A percentile compares a stretch with the other conserved stretches of the same genome.
Conservation (phyloP, 805 yeast genomes). For the Ogataea glucozyma region DNA sequence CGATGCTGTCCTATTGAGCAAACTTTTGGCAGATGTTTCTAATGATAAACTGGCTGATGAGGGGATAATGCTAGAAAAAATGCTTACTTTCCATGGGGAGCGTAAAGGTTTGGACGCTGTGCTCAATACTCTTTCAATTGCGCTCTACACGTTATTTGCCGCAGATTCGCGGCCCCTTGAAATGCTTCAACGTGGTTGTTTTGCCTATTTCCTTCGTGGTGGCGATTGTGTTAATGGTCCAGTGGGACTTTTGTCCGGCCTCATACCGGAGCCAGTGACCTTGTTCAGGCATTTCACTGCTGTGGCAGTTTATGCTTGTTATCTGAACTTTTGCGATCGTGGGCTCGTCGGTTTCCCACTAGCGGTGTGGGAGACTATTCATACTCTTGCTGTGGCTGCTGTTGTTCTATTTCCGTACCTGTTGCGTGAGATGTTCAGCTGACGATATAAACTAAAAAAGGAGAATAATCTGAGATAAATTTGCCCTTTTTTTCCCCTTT, state of each 20-base stretch:
- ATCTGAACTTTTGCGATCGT: constrained; percentile 60
- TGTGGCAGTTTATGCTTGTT: constrained; percentile 85
- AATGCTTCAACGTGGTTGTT: constrained; percentile 85
- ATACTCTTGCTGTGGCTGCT: constrained; percentile 71
- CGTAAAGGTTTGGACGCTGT: constrained; percentile 82
- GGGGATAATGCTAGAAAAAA: constrained; percentile 52
- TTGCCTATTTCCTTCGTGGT: constrained; percentile 79
- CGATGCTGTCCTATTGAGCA: constrained; percentile 73
- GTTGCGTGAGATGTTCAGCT: constrained; percentile 27
- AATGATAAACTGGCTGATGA: constrained; percentile 61
- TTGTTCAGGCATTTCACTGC: constrained; percentile 85
- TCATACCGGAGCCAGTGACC: constrained; percentile 70
- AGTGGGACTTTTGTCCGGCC: constrained; percentile 78
- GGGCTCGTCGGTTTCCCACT: constrained; percentile 70
- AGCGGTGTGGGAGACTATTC: constrained; percentile 68
- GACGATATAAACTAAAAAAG: neutral
- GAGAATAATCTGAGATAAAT: too few species aligned
- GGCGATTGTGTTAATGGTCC: constrained; percentile 81
- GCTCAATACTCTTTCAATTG: constrained; percentile 85
- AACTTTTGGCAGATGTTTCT: constrained; percentile 55
- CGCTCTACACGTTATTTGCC: constrained; percentile 85
- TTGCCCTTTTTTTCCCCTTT: too few species aligned
- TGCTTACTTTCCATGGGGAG: constrained; percentile 69
- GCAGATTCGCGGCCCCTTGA: constrained; percentile 70
- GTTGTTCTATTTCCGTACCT: constrained; percentile 80